Conservation (phyloP, 495 filamentous ascomycete genomes). For the Penicillium tannophilum region DNA sequence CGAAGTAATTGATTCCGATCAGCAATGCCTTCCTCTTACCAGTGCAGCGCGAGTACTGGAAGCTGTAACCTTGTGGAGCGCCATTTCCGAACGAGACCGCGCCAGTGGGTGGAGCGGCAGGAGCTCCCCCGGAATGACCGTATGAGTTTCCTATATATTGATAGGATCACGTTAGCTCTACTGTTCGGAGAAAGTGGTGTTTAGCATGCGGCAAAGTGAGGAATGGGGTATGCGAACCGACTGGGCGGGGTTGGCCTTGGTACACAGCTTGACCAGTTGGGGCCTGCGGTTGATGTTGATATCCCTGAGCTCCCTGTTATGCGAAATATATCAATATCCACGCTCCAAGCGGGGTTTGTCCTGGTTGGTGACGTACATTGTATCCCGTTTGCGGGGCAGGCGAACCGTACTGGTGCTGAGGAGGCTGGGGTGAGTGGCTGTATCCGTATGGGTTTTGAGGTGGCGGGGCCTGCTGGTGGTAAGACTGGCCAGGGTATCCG, state of each 20-base stretch:
- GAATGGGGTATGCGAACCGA: conserved; percentile 30
- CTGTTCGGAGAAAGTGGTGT: neutral
- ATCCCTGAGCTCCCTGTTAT: conserved; percentile 37
- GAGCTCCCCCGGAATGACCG: conserved; percentile 41
- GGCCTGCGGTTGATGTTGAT: conserved; percentile 30
- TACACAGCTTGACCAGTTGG: conserved; percentile 40
- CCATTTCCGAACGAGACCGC: conserved; percentile 71
- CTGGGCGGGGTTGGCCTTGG: conserved; percentile 26
- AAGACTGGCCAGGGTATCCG: conserved; percentile 52
- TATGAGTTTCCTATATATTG: conserved; percentile 14
- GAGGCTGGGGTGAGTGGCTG: conserved; percentile 43
- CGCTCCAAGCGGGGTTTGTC: neutral
- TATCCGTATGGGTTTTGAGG: conserved; percentile 50
- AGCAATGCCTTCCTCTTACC: conserved; percentile 89
- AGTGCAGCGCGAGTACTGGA: conserved; percentile 90
- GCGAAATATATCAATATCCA: neutral
- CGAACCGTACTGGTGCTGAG: conserved; percentile 42
- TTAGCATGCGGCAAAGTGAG: neutral
- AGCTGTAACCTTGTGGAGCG: conserved; percentile 76
- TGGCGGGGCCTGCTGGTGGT: conserved; percentile 44
- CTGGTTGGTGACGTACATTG: conserved; percentile 31
- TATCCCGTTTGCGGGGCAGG: conserved; percentile 48
- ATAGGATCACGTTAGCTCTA: conserved; percentile 12
- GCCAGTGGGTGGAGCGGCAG: conserved; percentile 43
- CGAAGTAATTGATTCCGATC: conserved; percentile 98